Evolutionary conservation across 139 green algal species (phyloP).

Genomic region (Chlorella sp.): DNA sequence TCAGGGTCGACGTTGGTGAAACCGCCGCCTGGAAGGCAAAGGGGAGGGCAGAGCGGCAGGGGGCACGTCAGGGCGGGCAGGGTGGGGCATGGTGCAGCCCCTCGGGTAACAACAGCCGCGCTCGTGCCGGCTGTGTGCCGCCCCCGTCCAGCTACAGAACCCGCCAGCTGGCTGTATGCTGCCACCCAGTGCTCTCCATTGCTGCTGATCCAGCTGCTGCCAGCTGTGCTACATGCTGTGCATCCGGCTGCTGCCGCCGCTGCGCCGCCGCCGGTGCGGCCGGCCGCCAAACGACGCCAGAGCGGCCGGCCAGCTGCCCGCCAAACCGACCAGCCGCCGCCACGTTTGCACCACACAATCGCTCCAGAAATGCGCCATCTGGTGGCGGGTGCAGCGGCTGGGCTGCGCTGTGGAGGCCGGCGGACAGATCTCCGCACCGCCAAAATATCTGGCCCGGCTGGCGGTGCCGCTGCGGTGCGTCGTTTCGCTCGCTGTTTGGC

Average conservation of each 20-base stretch:
- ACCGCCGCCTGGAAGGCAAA: conserved; percentile 58
- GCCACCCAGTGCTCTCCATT: background rate
- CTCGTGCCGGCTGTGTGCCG: too few species aligned
- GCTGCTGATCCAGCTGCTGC: background rate
- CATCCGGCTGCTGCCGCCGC: too few species aligned
- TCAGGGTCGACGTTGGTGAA: conserved; percentile 96
- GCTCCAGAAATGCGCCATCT: background rate
- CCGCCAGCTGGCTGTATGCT: background rate
- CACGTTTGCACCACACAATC: background rate
- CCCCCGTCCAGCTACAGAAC: too few species aligned
- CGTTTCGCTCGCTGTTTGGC: background rate
- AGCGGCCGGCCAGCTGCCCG: too few species aligned
- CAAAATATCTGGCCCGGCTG: conserved; percentile 9
- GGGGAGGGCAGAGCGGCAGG: background rate
- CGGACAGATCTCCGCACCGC: background rate
- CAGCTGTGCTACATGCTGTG: too few species aligned
- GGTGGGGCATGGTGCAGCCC: background rate
- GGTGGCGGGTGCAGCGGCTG: background rate
- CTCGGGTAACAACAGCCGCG: too few species aligned
- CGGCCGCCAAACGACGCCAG: background rate
- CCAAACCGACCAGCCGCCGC: too few species aligned
- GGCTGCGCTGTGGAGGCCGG: too few species aligned
- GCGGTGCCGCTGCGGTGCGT: background rate
- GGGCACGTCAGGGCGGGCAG: too few species aligned
- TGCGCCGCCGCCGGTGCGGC: background rate